Evolutionary conservation across 2,329 filamentous ascomycete species (phyloP).

Genomic region (Drechslerella coelobrocha): DNA sequence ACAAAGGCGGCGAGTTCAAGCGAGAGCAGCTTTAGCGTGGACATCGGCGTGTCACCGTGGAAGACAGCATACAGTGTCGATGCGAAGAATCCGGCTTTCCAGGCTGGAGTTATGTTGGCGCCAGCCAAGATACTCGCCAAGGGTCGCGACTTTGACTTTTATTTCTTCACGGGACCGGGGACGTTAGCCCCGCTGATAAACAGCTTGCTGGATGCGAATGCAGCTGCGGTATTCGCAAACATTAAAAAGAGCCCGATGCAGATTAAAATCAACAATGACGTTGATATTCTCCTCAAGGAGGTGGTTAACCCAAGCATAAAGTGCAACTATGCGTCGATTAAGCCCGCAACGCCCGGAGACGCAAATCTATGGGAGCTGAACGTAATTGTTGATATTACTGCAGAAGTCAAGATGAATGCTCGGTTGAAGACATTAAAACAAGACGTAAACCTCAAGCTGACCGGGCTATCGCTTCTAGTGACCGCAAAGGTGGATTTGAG

Average conservation of each 20-base stretch:
- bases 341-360: not conserved
- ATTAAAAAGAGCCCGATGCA: constrained; percentile 25
- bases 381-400: constrained; percentile 30
- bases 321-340: constrained; percentile 37
- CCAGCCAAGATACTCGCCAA: constrained; percentile 33
- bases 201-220: constrained; percentile 37
- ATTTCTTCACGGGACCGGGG: constrained; percentile 39
- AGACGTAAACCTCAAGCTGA: constrained; percentile 21
- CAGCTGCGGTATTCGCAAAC: constrained; percentile 24
- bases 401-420: constrained; percentile 19
- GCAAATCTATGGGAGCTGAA: constrained; percentile 17
- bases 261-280: constrained; percentile 13
- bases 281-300: constrained; percentile 41
- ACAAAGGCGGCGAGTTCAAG: constrained; percentile 10
- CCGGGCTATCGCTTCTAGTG: constrained; percentile 19
- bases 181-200: constrained; percentile 28
- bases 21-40: constrained; percentile 16
- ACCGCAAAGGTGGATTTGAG: constrained; percentile 22
- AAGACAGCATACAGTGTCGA: constrained; percentile 19
- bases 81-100: constrained; percentile 9
- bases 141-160: constrained; percentile 41
- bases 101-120: constrained; percentile 33
- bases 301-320: constrained; percentile 16
- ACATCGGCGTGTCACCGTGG: constrained; percentile 36
- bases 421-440: constrained; percentile 32